Evolutionary conservation across 78 protist species (phyloP), one percentile per base, ranked within the genome.

Genomic region (Cavenderia fasciculata): DNA sequence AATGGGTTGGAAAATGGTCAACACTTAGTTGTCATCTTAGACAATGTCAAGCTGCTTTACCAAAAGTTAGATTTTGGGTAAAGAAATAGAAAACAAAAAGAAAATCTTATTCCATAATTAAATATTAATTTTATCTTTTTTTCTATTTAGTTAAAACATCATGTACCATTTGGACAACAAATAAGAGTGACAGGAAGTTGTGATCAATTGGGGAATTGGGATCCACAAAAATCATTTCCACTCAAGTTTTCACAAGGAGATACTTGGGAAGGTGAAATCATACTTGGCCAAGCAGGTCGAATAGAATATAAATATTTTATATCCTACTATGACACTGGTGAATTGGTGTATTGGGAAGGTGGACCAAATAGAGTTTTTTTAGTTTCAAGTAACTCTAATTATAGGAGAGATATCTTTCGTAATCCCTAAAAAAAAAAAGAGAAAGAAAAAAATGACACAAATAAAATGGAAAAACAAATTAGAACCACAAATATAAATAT

Each of bases 131-230:
- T 1, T 31, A 59, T 31, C 7, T 11, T 27, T 27, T 16, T 11
- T 56, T 27, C 27, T 11, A 56, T 25, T 29, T 46, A 46, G 86
- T 57, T 68, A 56, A 82, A 82, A 68, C 57, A 82, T 69, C 90
- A 82, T 43, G 90, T 82, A 14, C 90, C 90, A 68, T 82, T 82
- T 68, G 90, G 90, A 34, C 90, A 82, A 68, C 90, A 82, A 33
- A 82, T 82, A 57, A 65, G 78, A 57, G 90, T 82, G n/a, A 82
- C 78, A 43, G 90, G 90, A 12, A 82, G 44, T 68, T 82, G 90
- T 51, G 90, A 82, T 21, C 90, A 82, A 82, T 51, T 82, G 57
- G 90, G 90, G 14, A 82, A 82, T 43, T 82, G 90, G 90, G 90
- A 82, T 21, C 79, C 90, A 29, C 72, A 82, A 36, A 82, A 68